Evolutionary conservation across 768 basidiomycete species (phyloP).

Genomic region (Glaciozyma martinii): DNA sequence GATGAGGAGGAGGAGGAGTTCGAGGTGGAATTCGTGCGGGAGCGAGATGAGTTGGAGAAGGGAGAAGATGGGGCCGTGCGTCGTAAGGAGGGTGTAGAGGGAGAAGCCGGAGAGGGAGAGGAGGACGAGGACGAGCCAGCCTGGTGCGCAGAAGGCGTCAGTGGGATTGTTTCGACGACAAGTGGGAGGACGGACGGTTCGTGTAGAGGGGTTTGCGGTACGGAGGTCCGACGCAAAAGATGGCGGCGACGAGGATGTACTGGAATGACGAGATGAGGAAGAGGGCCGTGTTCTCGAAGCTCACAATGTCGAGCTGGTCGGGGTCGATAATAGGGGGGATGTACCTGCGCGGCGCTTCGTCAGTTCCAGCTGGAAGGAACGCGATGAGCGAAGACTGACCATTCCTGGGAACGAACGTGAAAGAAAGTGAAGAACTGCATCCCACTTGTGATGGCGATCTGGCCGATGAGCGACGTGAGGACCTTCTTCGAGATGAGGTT

Average conservation of each 20-base stretch:
- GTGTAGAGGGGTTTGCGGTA: conserved; percentile 92
- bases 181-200: conserved; percentile 55
- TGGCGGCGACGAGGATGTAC: conserved; percentile 91
- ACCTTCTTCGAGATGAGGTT: conserved; percentile 94
- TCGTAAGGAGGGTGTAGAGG: conserved; percentile 62
- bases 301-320: conserved; percentile 68
- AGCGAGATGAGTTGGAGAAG: conserved; percentile 70
- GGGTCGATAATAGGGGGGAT: conserved; percentile 55
- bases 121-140: conserved; percentile 64
- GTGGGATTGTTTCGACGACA: background rate
- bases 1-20: conserved; percentile 58
- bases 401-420: conserved; percentile 75
- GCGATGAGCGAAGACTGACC: conserved; percentile 47
- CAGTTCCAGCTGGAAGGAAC: background rate
- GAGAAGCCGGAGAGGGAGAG: conserved; percentile 61
- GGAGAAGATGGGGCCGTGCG: conserved; percentile 52
- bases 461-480: conserved; percentile 82
- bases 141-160: conserved; percentile 6
- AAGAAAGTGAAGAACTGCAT: conserved; percentile 80
- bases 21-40: conserved; percentile 57
- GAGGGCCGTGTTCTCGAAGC: conserved; percentile 83
- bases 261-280: conserved; percentile 97
- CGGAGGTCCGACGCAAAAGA: conserved; percentile 96
- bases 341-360: conserved; percentile 52
- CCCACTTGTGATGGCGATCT: conserved; percentile 72